phyloP scores from a whole-genome alignment of 306 rosid species.

The Quercus engelmannii region DNA sequence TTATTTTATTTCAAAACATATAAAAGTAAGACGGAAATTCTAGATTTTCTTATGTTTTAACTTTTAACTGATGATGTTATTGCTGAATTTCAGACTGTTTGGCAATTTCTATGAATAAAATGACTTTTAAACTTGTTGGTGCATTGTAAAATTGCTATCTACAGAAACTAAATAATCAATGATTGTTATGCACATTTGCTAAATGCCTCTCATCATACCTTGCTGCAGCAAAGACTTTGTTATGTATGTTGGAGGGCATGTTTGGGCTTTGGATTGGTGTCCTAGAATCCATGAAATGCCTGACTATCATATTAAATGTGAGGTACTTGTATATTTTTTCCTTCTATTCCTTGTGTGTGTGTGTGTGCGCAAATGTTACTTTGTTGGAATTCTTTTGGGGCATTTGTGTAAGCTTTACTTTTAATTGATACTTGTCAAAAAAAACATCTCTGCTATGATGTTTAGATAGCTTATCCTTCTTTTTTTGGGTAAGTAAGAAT shows the following conservation, averaged over 20 bases:
- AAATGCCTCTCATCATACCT: conserved; percentile 16
- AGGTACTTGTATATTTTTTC: too few species aligned
- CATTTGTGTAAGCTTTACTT: too few species aligned
- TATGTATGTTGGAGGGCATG: conserved; percentile 84
- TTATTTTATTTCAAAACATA: not conserved
- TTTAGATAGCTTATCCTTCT: not conserved
- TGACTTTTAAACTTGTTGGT: conserved; percentile 12
- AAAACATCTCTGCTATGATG: not conserved
- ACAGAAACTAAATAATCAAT: not conserved
- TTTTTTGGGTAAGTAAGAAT: too few species aligned
- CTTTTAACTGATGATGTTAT: not conserved
- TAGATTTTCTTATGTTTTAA: conserved; percentile 15
- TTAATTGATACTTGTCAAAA: not conserved
- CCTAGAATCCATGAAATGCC: too few species aligned
- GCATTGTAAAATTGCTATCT: conserved; percentile 1
- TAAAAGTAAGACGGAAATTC: not conserved
- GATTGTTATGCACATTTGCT: not conserved
- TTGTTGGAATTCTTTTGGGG: too few species aligned
- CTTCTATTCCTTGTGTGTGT: too few species aligned
- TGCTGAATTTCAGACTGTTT: conserved; percentile 5
- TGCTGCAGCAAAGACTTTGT: conserved; percentile 65
- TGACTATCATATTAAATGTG: too few species aligned
- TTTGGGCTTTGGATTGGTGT: conserved; percentile 98
- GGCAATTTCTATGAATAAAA: not conserved
- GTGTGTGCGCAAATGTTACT: too few species aligned